phyloP scores from a whole-genome alignment of 805 yeast species.

The Starmerella davenportii region DNA sequence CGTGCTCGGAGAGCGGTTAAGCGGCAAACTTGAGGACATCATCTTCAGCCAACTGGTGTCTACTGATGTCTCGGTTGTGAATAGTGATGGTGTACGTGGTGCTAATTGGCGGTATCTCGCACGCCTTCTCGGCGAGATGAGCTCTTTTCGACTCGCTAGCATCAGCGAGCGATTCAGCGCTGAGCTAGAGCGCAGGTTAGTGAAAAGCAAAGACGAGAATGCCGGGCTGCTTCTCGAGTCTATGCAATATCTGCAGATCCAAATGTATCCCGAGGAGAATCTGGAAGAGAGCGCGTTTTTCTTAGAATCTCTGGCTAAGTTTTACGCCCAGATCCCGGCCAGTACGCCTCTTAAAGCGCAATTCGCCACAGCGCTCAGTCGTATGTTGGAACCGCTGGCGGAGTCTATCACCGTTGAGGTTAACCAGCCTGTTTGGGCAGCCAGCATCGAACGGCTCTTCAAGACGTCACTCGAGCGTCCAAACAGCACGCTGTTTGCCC shows the following conservation, averaged over 20 bases:
- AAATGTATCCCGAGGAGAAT: slow-evolving; percentile 69
- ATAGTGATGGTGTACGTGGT: slow-evolving; percentile 56
- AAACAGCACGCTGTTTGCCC: not conserved
- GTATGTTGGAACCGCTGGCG: slow-evolving; percentile 63
- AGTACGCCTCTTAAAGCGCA: slow-evolving; percentile 52
- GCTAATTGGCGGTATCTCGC: slow-evolving; percentile 92
- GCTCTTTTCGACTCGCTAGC: slow-evolving; percentile 60
- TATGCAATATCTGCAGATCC: slow-evolving; percentile 66
- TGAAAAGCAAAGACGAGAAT: slow-evolving; percentile 43
- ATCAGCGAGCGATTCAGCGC: slow-evolving; percentile 90
- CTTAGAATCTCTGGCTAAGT: slow-evolving; percentile 67
- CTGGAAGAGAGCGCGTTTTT: slow-evolving; percentile 92
- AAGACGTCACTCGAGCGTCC: slow-evolving; percentile 10
- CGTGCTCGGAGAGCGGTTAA: slow-evolving; percentile 56
- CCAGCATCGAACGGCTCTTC: slow-evolving; percentile 50
- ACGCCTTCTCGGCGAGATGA: slow-evolving; percentile 75
- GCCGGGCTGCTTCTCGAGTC: slow-evolving; percentile 69
- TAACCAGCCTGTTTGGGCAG: slow-evolving; percentile 89
- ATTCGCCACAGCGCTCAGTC: slow-evolving; percentile 69
- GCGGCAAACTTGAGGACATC: slow-evolving; percentile 75
- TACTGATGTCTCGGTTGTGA: slow-evolving; percentile 58
- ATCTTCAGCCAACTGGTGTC: slow-evolving; percentile 77
- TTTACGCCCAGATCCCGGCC: slow-evolving; percentile 39
- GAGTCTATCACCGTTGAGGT: slow-evolving; percentile 82
- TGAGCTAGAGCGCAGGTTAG: slow-evolving; percentile 55